phyloP scores from a whole-genome alignment of 495 filamentous ascomycete species.

The Neurospora hispaniola region DNA sequence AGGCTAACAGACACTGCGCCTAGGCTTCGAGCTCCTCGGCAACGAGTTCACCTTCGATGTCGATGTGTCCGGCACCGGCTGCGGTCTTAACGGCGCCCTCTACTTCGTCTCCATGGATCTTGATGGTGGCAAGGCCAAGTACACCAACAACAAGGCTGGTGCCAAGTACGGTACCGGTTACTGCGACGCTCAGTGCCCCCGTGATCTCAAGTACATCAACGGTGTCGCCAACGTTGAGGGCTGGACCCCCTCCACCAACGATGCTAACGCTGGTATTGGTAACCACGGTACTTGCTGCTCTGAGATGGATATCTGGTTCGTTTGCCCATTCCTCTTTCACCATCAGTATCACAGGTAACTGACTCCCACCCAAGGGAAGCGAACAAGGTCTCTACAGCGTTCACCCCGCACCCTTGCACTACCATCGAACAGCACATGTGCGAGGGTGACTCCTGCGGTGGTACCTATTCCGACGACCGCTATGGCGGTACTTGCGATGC shows the following conservation, averaged over 20 bases:
- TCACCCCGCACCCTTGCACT: conserved; percentile 60
- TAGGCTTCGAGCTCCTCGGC: conserved; percentile 40
- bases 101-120: conserved; percentile 50
- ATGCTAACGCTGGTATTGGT: conserved; percentile 49
- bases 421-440: conserved; percentile 46
- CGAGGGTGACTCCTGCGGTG: conserved; percentile 37
- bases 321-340: no score
- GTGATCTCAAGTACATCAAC: conserved; percentile 42
- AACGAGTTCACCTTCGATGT: conserved; percentile 54
- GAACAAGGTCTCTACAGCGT: conserved; percentile 37
- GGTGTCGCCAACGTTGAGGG: conserved; percentile 49
- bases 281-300: conserved; percentile 58
- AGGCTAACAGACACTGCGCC: not conserved
- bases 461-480: conserved; percentile 38
- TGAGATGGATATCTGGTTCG: conserved; percentile 56
- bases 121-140: conserved; percentile 43
- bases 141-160: conserved; percentile 45
- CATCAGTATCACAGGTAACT: no score
- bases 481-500: conserved; percentile 58
- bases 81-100: conserved; percentile 49
- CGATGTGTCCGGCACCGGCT: conserved; percentile 41
- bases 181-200: conserved; percentile 49
- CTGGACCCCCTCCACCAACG: conserved; percentile 48
- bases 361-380: no score
- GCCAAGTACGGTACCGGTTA: conserved; percentile 49